Evolutionary conservation across 768 basidiomycete genomes (phyloP), one percentile per base, ranked within the genome.

Genomic region (Cystoderma amianthinum): DNA sequence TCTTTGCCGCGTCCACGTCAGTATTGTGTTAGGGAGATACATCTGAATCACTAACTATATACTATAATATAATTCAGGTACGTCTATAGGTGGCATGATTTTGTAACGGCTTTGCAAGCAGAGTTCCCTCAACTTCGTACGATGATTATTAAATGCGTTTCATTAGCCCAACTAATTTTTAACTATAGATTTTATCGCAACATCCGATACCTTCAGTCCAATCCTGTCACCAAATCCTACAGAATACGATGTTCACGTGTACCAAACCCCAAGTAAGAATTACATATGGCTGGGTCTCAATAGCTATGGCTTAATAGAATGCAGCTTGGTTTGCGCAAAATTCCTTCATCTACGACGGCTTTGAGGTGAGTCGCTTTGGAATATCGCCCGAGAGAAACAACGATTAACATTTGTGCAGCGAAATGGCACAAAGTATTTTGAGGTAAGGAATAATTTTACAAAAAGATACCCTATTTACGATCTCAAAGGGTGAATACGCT

Each of bases 401-500:
- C n/a, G n/a, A n/a, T n/a, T n/a, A n/a, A n/a, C n/a, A n/a, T n/a
- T n/a, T n/a, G n/a, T 3, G 12, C 41, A 81, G 77, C 74, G 80
- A 9, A 64, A 81, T 43, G 78, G 74, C 6, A 77, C 74, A 13
- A 70, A 61, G 36, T 82, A 77, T 59, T 80, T 82, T 36, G 73
- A 79, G 60, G 73, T 71, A 42, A 37, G 30, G 28, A 10, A n/a
- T n/a, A n/a, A n/a, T n/a, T n/a, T n/a, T n/a, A n/a, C n/a, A n/a
- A n/a, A n/a, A n/a, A n/a, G n/a, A n/a, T n/a, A n/a, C n/a, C n/a
- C n/a, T n/a, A n/a, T n/a, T n/a, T n/a, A n/a, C n/a, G n/a, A n/a
- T n/a, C n/a, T n/a, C 41, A 11, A 44, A 73, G 69, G 78, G 80
- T 10, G 80, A 82, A 60, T 82, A 80, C 44, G 75, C 80, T 10